phyloP scores from a whole-genome alignment of 129 eudicot genomes.

The Smallanthus sonchifolius region DNA sequence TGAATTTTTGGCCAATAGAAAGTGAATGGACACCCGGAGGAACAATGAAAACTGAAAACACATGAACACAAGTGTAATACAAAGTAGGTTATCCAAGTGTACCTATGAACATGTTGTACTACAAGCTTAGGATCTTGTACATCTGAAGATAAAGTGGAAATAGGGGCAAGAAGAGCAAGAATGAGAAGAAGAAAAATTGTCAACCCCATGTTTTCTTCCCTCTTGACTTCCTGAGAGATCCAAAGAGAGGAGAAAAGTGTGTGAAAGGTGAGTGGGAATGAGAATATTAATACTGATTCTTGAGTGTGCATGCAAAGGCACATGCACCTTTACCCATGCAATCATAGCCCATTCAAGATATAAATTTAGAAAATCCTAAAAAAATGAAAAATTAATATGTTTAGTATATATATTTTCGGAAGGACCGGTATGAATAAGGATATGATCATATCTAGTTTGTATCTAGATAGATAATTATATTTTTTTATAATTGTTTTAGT shows the following conservation, averaged over 20 bases:
- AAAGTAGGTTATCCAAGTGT: neutral
- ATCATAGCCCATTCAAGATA: constrained; percentile 17
- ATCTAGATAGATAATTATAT: neutral
- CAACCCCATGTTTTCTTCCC: constrained; percentile 11
- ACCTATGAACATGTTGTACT: constrained; percentile 23
- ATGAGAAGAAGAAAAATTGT: constrained; percentile 7
- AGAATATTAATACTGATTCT: constrained; percentile 22
- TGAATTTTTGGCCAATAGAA: neutral
- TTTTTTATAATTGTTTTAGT: constrained; percentile 21
- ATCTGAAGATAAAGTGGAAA: constrained; percentile 13
- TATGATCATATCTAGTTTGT: constrained; percentile 3
- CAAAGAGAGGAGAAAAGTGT: constrained; percentile 12
- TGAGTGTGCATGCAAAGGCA: constrained; percentile 24
- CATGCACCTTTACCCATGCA: constrained; percentile 23
- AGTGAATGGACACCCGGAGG: too few species aligned
- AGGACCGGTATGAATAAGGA: neutral
- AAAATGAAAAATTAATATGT: neutral
- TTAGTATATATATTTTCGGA: neutral
- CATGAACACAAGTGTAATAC: neutral
- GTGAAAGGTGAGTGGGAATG: constrained; percentile 15
- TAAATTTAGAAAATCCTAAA: neutral
- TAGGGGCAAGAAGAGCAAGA: constrained; percentile 23
- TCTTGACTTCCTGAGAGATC: neutral
- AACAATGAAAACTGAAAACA: neutral
- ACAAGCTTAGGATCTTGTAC: constrained; percentile 26